Base-by-base conservation (phyloP, 163 green algal species). In the Scenedesmus sp. region DNA sequence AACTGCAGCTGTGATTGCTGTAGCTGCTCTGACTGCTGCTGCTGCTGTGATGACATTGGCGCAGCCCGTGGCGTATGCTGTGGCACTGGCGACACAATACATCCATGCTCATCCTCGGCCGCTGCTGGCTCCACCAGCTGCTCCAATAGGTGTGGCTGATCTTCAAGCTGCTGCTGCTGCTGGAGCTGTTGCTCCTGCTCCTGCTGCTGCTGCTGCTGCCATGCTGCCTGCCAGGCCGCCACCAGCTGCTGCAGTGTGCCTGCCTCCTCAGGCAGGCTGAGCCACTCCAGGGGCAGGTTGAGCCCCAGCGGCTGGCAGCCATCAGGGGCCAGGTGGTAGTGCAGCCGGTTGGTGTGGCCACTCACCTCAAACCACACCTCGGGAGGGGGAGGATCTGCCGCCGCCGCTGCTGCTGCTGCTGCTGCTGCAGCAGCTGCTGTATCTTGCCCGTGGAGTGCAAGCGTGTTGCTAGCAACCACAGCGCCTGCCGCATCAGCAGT, bases 341-440 rank as follows among this genome's bases (percentile, higher is more conserved):
- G 98, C 73, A 99, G 83, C 5, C 98, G 94, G 10, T 92, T 88
- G 2, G 97, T 99, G 96, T 98, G 94, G 1, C 26, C 16, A 84
- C 93, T 97, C 13, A 99, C 96, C 93, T 99, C 97, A 93, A 97
- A 98, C 93, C 94, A 98, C 9, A 97, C 84, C 73, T 82, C 83
- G 56, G 82, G 93, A 6, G 55, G 57, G 18, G 52, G 13, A 1
- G 79, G 54, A 0, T 86, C 26, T 66, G 84, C 62, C 62, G 26
- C 60, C 81, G 84, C 62, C 62, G 57, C 66, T 56, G 83, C 57
- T 34, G 83, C 55, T 59, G 5, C n/a, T 57, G 4, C 10, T 46
- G 84, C 59, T 88, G 57, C 26, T 88, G 84, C 70, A 52, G 70
- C 6, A 13, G 46, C 3, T 79, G 3, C 23, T 6, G 3, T 5